Conservation (phyloP, 345 rosid species). For the Xanthoceras sorbifolium region DNA sequence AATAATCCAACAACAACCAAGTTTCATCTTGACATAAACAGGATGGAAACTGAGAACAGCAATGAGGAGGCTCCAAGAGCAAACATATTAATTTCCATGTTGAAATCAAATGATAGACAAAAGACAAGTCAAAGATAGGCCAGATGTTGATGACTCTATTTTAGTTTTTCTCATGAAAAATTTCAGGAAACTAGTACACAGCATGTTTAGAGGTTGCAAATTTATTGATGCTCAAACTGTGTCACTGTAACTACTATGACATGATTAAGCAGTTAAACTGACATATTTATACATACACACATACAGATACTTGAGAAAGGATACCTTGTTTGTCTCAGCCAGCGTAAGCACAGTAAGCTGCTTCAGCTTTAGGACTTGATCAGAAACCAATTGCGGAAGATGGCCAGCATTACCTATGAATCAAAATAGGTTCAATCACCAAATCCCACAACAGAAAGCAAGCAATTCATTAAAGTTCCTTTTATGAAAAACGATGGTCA, state of each 20-base stretch:
- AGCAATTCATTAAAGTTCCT: neutral
- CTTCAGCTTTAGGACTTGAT: conserved; percentile 84
- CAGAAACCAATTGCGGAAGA: conserved; percentile 69
- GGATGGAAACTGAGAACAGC: neutral
- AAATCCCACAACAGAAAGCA: conserved; percentile 5
- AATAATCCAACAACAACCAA: neutral
- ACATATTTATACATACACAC: neutral
- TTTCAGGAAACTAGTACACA: neutral
- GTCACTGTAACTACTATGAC: neutral
- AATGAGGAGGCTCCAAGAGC: neutral
- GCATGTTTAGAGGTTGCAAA: neutral
- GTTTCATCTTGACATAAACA: neutral
- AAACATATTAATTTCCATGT: neutral
- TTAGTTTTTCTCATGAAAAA: neutral
- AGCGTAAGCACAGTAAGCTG: conserved; percentile 95
- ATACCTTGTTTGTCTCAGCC: conserved; percentile 89
- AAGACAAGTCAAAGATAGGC: neutral
- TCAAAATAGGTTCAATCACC: conserved; percentile 15
- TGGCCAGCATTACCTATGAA: conserved; percentile 55
- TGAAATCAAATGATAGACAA: neutral
- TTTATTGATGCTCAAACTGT: neutral
- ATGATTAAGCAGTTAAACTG: neutral
- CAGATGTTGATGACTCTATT: neutral
- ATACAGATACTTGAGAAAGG: neutral
- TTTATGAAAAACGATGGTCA: neutral